Base-by-base conservation (phyloP, 805 yeast species). In the Debaryomyces hansenii region DNA sequence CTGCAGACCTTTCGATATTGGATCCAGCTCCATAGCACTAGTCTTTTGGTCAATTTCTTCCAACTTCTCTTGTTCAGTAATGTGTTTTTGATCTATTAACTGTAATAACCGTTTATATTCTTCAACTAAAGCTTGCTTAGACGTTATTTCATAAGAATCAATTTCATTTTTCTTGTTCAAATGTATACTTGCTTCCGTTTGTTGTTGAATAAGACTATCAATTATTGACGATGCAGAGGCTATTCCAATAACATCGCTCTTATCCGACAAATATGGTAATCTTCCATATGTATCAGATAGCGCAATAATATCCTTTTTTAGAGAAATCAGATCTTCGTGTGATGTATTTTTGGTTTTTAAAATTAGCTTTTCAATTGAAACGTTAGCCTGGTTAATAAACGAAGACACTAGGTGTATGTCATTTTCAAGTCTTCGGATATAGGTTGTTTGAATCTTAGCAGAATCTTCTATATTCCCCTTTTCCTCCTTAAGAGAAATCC, bases 221-320 rank as follows among this genome's bases (percentile, higher is more conserved):
- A 54, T 44, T 14, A 51, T 37, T 4, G 29, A 27, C 12, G 63
- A 56, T 2, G 70, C 62, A 10, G 59, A 47, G 12, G 67, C 65
- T 12, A 58, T 54, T 5, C 58, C 59, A 16, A 66, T 58, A 14
- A 60, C 61, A 32, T 65, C 70, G 41, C 58, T 60, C 46, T 63
- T 64, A 32, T 56, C 63, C 3, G 64, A 61, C 14, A 50, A 45
- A 41, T 57, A 67, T 2, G 66, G 62, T 2, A 67, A 41, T 20
- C 49, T 57, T 5, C 46, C 44, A 39, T 53, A 59, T 9, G 58
- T 36, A 6, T 53, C 54, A 28, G 47, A 45, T 14, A 57, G 46
- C 4, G 66, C 67, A 28, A 57, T 45, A 4, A 60, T 48, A 11
- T 50, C 44, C 24, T 44, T 43, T 37, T 54, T 52, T 20, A 33